Conservation (phyloP, 306 rosid genomes). For the Delonix regia region DNA sequence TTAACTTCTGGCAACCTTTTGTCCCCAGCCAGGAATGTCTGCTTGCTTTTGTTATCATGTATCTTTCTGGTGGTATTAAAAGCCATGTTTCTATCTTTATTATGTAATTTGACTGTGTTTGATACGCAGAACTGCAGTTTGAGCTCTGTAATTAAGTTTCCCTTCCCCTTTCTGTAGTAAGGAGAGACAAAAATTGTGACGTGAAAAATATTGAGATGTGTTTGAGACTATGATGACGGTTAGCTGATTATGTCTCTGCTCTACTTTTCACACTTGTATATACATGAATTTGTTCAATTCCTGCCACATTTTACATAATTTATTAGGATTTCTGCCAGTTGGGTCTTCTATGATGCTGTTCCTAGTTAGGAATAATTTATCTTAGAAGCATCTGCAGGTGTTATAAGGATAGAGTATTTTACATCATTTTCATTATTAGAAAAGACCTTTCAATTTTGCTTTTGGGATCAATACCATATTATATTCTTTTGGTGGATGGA, state of each 20-base stretch:
- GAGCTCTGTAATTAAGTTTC: too few relatives aligned
- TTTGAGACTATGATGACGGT: background rate
- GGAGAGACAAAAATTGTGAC: background rate
- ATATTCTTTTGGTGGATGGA: background rate
- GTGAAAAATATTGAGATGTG: background rate
- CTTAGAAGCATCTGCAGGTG: background rate
- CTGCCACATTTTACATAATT: background rate
- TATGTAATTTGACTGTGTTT: background rate
- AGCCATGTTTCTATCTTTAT: background rate
- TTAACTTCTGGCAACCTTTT: slow-evolving; percentile 5
- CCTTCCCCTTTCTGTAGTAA: too few relatives aligned
- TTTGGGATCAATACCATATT: background rate
- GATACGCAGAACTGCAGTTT: background rate
- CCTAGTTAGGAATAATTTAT: background rate
- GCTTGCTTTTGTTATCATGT: slow-evolving; percentile 6
- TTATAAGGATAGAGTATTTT: background rate
- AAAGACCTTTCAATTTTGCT: background rate
- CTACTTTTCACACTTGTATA: too few relatives aligned
- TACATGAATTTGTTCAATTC: background rate
- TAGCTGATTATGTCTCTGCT: background rate
- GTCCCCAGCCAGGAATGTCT: background rate
- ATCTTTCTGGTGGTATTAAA: background rate
- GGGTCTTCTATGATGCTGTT: background rate
- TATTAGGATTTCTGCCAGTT: background rate
- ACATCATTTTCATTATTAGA: background rate